Evolutionary conservation across 2,329 filamentous ascomycete species (phyloP).

Genomic region (Plenodomus lindquistii): DNA sequence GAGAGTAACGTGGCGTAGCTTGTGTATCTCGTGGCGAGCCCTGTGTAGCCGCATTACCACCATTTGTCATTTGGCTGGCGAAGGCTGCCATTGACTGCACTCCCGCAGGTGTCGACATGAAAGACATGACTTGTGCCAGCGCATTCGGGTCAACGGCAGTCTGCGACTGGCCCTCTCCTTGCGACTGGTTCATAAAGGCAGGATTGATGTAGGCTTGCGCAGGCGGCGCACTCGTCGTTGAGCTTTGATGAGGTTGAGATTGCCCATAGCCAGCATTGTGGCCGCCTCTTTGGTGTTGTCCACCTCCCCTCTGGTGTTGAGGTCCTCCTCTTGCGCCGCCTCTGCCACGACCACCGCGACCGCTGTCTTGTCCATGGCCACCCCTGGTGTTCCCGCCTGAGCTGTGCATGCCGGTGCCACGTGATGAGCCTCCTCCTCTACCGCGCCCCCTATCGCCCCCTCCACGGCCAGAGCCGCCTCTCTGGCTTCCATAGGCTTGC

Average conservation of each 20-base stretch:
- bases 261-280: constrained; percentile 3
- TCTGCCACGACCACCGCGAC: constrained; percentile 19
- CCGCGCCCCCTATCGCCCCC: constrained; percentile 38
- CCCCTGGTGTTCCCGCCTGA: constrained; percentile 16
- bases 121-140: constrained; percentile 34
- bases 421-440: constrained; percentile 17
- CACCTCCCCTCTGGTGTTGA: constrained; percentile 19
- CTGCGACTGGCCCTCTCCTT: constrained; percentile 10
- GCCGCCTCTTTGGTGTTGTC: constrained; percentile 7
- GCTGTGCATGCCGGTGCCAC: constrained; percentile 23
- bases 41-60: constrained; percentile 1
- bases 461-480: constrained; percentile 24
- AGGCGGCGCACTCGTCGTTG: not conserved
- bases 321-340: constrained; percentile 26
- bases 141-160: constrained; percentile 24
- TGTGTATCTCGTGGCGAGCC: constrained; percentile 9
- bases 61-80: constrained; percentile 24
- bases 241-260: constrained; percentile 8
- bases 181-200: constrained; percentile 13
- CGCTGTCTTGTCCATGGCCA: constrained; percentile 18
- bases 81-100: constrained; percentile 34
- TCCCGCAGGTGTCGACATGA: constrained; percentile 33
- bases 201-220: constrained; percentile 18
- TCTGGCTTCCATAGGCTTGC: constrained; percentile 32
- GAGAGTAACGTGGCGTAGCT: constrained; percentile 13